Conservation (phyloP, 2,329 filamentous ascomycete species). For the Pseudogymnoascus sp. region DNA sequence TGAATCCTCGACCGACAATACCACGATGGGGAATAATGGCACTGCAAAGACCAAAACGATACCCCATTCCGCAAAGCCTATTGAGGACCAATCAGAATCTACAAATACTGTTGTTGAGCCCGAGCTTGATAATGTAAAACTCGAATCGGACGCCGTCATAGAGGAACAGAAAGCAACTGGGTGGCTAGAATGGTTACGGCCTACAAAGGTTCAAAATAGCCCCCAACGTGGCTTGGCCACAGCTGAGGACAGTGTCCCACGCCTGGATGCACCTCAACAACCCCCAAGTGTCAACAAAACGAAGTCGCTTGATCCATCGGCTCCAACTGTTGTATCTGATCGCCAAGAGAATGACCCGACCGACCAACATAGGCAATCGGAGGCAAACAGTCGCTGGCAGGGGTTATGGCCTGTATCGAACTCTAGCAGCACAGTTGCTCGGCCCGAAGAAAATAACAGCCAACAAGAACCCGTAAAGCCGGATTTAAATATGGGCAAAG, state of each 20-base stretch:
- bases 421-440: slow-evolving; percentile 10
- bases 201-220: neutral
- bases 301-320: neutral
- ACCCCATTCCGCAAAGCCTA: neutral
- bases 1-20: neutral
- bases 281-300: neutral
- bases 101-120: neutral
- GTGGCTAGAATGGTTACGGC: slow-evolving; percentile 5
- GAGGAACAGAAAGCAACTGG: neutral
- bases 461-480: slow-evolving; percentile 35
- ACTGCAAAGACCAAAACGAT: neutral
- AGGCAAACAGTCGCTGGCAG: slow-evolving; percentile 10
- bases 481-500: slow-evolving; percentile 35
- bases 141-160: neutral
- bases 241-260: neutral
- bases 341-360: neutral
- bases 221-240: neutral
- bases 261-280: neutral
- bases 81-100: neutral
- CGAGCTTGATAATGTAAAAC: neutral
- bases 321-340: neutral
- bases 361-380: neutral
- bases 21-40: neutral
- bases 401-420: slow-evolving; percentile 22
- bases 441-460: slow-evolving; percentile 19